Conservation (phyloP, 2,329 filamentous ascomycete genomes). For the Colletotrichum tamarilloi region DNA sequence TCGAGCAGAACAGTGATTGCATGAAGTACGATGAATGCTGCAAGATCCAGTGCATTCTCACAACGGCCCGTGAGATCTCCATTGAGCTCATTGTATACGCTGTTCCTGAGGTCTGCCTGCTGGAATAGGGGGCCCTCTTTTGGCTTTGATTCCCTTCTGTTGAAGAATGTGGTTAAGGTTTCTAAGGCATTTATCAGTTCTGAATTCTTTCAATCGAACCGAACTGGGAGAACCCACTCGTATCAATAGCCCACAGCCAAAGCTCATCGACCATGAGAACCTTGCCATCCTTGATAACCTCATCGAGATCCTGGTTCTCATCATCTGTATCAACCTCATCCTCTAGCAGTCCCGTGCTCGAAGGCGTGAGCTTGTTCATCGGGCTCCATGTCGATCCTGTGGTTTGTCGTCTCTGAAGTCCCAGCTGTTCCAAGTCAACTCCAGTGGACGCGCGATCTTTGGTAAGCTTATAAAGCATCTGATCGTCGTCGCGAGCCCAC, state of each 20-base stretch:
- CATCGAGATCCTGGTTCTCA: constrained; percentile 49
- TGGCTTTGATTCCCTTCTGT: constrained; percentile 63
- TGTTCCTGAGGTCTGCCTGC: constrained; percentile 71
- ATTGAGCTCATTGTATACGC: constrained; percentile 74
- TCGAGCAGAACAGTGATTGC: constrained; percentile 72
- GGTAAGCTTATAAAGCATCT: constrained; percentile 75
- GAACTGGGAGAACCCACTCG: constrained; percentile 49
- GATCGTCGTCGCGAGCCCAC: constrained; percentile 70
- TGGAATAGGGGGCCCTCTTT: constrained; percentile 67
- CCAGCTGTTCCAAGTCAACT: constrained; percentile 36
- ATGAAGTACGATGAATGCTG: constrained; percentile 70
- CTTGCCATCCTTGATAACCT: constrained; percentile 62
- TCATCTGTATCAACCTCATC: constrained; percentile 37
- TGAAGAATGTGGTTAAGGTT: constrained; percentile 66
- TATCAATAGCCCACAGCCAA: constrained; percentile 70
- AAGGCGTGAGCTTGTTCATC: constrained; percentile 21
- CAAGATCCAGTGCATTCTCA: constrained; percentile 70
- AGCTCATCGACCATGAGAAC: constrained; percentile 76
- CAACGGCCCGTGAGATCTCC: constrained; percentile 72
- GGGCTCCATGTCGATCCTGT: constrained; percentile 21
- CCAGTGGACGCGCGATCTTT: constrained; percentile 53
- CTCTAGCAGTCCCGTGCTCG: constrained; percentile 30
- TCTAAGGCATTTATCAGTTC: constrained; percentile 45
- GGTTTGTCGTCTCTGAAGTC: constrained; percentile 29
- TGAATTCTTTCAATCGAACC: neutral